Evolutionary conservation across 495 filamentous ascomycete genomes (phyloP).

Genomic region (Penicillium malachiteum): DNA sequence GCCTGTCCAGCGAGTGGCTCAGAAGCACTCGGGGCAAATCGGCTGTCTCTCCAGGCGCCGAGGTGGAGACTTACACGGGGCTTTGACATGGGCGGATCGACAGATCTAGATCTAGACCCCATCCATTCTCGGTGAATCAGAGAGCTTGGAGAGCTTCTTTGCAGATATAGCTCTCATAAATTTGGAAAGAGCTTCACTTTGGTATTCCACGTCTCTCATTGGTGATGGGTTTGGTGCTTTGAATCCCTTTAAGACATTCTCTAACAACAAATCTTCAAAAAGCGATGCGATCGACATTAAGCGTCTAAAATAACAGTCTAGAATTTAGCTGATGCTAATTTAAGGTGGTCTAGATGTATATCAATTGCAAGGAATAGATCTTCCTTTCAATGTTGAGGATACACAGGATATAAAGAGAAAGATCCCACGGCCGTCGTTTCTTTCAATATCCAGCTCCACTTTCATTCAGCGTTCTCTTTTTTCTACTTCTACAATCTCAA

Average conservation of each 20-base stretch:
- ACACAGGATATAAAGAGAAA: conserved; percentile 11
- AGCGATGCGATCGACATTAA: background rate
- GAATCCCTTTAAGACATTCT: background rate
- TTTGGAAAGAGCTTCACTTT: background rate
- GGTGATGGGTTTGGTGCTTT: background rate
- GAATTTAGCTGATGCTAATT: conserved; percentile 17
- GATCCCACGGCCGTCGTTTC: background rate
- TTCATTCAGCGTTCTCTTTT: conserved; percentile 12
- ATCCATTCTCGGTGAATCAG: background rate
- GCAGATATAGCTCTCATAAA: background rate
- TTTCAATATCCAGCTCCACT: conserved; percentile 12
- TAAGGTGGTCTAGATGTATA: conserved; percentile 13
- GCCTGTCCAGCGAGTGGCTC: conserved; percentile 29
- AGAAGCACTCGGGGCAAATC: conserved; percentile 19
- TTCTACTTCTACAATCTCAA: conserved; percentile 4
- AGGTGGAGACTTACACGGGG: conserved; percentile 17
- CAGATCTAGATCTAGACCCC: background rate
- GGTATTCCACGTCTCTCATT: background rate
- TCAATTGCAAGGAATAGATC: background rate
- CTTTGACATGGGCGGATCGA: conserved; percentile 1
- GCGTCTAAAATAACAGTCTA: conserved; percentile 8
- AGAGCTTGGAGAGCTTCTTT: background rate
- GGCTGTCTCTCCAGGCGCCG: conserved; percentile 30
- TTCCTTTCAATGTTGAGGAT: background rate
- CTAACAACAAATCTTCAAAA: background rate